A percentile compares a stretch with the other conserved stretches of the same genome.
phyloP scores from a whole-genome alignment of 179 eudicot species.

The Silene vulgaris region DNA sequence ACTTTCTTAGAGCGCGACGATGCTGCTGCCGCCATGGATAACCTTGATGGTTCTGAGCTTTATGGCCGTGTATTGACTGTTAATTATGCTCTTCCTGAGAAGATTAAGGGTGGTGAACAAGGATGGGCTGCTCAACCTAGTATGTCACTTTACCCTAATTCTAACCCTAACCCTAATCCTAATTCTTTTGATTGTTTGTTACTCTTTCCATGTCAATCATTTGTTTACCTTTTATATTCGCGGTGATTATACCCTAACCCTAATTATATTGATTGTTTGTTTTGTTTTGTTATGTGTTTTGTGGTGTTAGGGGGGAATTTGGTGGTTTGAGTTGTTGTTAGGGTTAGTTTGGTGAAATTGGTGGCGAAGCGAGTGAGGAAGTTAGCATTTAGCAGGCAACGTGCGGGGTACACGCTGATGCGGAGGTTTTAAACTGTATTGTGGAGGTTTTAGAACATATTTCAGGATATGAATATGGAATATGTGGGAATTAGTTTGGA shows the following conservation, averaged over 20 bases:
- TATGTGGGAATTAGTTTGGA: not conserved
- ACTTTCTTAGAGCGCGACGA: conserved; percentile 88
- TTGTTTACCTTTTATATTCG: too few species aligned
- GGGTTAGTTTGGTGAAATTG: not conserved
- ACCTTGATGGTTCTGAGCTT: conserved; percentile 95
- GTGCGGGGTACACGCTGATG: too few species aligned
- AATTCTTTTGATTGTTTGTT: not conserved
- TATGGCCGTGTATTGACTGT: conserved; percentile 91
- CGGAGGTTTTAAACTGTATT: too few species aligned
- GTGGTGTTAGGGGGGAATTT: not conserved
- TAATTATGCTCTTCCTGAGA: conserved; percentile 90
- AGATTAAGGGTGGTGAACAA: conserved; percentile 94
- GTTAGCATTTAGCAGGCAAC: too few species aligned
- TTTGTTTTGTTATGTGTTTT: not conserved
- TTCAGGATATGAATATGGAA: too few species aligned
- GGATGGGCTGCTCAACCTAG: conserved; percentile 99
- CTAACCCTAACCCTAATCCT: not conserved
- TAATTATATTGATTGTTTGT: not conserved
- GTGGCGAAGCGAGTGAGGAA: not conserved
- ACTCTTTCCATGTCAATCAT: not conserved
- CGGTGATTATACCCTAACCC: not conserved
- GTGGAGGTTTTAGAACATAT: too few species aligned
- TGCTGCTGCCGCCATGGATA: conserved; percentile 92
- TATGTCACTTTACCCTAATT: conserved; percentile 25
- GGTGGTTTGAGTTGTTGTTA: not conserved